Base-by-base conservation (phyloP, 176 grass and related monocot genomes). In the Avena insularis region DNA sequence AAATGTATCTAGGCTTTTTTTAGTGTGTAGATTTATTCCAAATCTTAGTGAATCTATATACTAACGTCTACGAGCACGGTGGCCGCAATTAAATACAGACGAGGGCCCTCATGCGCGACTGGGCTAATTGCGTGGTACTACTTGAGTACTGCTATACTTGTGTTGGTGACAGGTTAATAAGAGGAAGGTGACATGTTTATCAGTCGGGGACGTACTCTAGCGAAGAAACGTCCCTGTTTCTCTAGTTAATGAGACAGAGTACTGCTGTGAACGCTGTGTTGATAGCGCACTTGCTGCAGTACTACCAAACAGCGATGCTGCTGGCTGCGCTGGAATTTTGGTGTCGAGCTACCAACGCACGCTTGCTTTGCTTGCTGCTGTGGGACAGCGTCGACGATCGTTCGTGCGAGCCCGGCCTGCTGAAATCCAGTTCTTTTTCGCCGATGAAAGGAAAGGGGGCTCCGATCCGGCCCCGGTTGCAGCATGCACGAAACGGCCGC, bases 211-310 rank as follows among this genome's bases (percentile, higher is more conserved):
- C 67, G 43, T 45, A 45, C 9, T 66, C 23, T 10, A 1, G 58
- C 88, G 33, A 75, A 75, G 87, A 14, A 84, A 89, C 33, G 21
- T 57, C 47, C 16, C 8, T 75, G 35, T 65, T 72, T 23, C 12
- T 53, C 49, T 35, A 35, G 21, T n/a, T 55, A 31, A 54, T 76
- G 23, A 53, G 23, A 53, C 66, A 69, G 33, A 53, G 72, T 50
- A 17, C n/a, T 17, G 72, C 72, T 53, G 72, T 31, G 9, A 76
- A 53, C 23, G 13, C 47, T 53, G 47, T 12, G 21, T 9, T 25
- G 72, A 75, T 16, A 31, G 3, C 72, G 23, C 47, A 1, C 13
- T 50, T 74, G 70, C 46, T 74, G 33, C 33, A 25, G 8, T 2
- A 23, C 10, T 2, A 4, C 12, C 12, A 8, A 15, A 53, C 13